A percentile compares a stretch with the other conserved stretches of the same genome.
These are phyloP conservation scores for Phytophthora niederhauseri DNA, from an alignment of 352 stramenopile species.

Conservation along the genomic window DNA sequence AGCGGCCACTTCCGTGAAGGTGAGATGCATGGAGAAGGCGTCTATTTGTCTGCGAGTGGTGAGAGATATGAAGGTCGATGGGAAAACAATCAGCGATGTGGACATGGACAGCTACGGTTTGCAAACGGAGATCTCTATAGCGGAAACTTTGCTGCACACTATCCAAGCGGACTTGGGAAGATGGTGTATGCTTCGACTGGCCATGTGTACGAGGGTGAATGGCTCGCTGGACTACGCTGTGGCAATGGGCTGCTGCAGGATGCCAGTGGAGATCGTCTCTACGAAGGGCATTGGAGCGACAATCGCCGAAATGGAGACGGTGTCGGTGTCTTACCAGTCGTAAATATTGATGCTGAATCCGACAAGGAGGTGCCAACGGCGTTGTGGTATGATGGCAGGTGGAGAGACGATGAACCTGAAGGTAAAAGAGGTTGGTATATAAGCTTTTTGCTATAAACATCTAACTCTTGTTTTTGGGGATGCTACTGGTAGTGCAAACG, in stretches of 20 bases:
- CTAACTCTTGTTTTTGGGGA: too few species aligned
- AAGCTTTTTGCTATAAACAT: not conserved
- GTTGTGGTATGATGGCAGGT: conserved; percentile 26
- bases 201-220: conserved; percentile 48
- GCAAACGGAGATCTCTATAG: conserved; percentile 44
- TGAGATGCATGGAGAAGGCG: conserved; percentile 61
- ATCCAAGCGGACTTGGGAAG: conserved; percentile 44
- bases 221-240: conserved; percentile 32
- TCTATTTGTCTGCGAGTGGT: conserved; percentile 42
- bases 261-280: conserved; percentile 21
- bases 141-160: conserved; percentile 50
- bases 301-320: conserved; percentile 42
- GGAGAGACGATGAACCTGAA: conserved; percentile 24
- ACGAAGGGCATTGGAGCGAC: conserved; percentile 53
- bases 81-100: conserved; percentile 50
- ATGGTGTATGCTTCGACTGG: conserved; percentile 34
- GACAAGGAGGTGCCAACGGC: conserved; percentile 1
- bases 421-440: conserved; percentile 12
- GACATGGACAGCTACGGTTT: conserved; percentile 43
- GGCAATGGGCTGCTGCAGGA: conserved; percentile 34
- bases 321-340: conserved; percentile 12
- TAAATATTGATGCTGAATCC: conserved; percentile 3
- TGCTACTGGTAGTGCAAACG: not conserved
- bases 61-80: conserved; percentile 69
- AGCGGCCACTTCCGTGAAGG: conserved; percentile 57